These are phyloP conservation scores for Dioscorea alata DNA, from an alignment of 106 monocot species.

Conservation along the genomic window DNA sequence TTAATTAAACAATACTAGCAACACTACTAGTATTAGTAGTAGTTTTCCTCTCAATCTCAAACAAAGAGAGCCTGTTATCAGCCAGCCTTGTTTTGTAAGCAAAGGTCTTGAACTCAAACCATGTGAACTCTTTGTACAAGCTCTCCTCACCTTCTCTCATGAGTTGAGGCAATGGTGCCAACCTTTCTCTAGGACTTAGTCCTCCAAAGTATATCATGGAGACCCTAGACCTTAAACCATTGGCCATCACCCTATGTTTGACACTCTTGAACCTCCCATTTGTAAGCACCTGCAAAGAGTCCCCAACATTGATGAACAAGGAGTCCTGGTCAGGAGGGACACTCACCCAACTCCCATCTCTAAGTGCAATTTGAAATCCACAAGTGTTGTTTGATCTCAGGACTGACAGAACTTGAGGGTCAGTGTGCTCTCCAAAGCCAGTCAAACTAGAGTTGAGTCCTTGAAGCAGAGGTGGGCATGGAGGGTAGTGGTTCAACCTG, in stretches of 20 bases:
- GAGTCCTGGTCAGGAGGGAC: constrained; percentile 67
- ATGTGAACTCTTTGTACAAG: constrained; percentile 80
- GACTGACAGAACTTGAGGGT: constrained; percentile 78
- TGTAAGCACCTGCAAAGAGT: constrained; percentile 83
- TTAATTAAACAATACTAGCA: not conserved
- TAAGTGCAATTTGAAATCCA: constrained; percentile 53
- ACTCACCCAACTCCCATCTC: constrained; percentile 68
- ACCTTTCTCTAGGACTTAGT: constrained; percentile 30
- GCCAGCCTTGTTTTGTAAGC: constrained; percentile 70
- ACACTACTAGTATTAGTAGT: no score
- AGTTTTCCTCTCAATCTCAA: constrained; percentile 31
- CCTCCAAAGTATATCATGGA: constrained; percentile 90
- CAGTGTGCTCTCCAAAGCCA: constrained; percentile 87
- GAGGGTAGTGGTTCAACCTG: constrained; percentile 80
- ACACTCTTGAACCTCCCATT: constrained; percentile 93
- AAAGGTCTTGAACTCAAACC: constrained; percentile 84
- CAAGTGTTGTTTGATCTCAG: constrained; percentile 61
- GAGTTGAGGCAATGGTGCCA: constrained; percentile 59
- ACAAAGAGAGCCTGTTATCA: constrained; percentile 66
- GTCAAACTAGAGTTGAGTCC: constrained; percentile 31
- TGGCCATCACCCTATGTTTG: constrained; percentile 74
- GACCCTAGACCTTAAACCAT: constrained; percentile 47
- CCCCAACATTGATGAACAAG: constrained; percentile 87
- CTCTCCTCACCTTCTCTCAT: constrained; percentile 46
- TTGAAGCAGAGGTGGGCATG: constrained; percentile 31